Evolutionary conservation across 2,329 filamentous ascomycete species (phyloP), one percentile per base, ranked within the genome.

Genomic region (Aspergillus costaricaensis): DNA sequence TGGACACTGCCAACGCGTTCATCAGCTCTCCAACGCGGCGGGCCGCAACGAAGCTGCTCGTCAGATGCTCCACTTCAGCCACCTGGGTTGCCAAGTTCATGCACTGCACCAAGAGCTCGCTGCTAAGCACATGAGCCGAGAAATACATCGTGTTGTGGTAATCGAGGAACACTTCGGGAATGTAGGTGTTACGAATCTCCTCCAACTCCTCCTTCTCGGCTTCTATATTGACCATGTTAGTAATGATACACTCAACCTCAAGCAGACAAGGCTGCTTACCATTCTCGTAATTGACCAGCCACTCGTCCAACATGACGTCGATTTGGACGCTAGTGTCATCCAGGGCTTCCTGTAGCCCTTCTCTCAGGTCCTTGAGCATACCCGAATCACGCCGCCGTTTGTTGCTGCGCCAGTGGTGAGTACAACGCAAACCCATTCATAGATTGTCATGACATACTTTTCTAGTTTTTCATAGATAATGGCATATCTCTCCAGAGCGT

Each of bases 11-110:
- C 72, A 98, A 88, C 10, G 85, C 85, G 70, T 90, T 86, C 12
- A 93, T 85, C 43, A 95, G 80, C 78, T 94, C 91, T 69, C 85
- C 85, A 86, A 94, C 89, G 50, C 89, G 85, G 32, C 83, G 83
- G 2, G 86, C 83, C 57, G 83, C 81, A 57, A 87, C 76, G 67
- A 95, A 90, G 48, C 85, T 83, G 23, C 81, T 77, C 1, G 88
- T 86, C 43, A 94, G 76, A 66, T 89, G 87, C 23, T 87, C 87
- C 62, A 83, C 85, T 65, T 88, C 86, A 59, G 89, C 87, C 2
- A 94, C 91, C 54, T 96, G 84, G 2, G 88, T 87, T 1, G 92
- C 88, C 15, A 99, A 81, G 61, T 96, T 91, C 90, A 99, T 94
- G 69, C 89, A 91, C 71, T 94, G 88, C 25, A 95, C 83, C 17